Percentiles rank a stretch among this genome's conserved stretches.
phyloP scores from a whole-genome alignment of 805 yeast genomes.

The Metschnikowia hibisci region DNA sequence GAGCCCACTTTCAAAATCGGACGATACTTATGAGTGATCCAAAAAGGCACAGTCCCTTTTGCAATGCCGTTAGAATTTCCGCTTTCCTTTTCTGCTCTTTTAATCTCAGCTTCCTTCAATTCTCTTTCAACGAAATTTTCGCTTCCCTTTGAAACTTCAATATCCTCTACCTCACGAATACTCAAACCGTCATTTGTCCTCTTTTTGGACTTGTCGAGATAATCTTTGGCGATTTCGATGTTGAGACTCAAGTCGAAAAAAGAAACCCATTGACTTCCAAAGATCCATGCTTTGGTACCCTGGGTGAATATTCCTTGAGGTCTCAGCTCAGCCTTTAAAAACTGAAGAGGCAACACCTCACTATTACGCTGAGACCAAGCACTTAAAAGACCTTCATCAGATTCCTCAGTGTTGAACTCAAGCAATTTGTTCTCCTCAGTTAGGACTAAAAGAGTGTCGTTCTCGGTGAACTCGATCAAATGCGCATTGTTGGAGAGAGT shows the following conservation, averaged over 20 bases:
- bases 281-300: conserved; percentile 65
- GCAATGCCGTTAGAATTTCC: conserved; percentile 20
- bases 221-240: conserved; percentile 42
- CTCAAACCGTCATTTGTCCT: conserved; percentile 42
- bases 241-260: conserved; percentile 63
- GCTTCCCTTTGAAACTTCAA: conserved; percentile 11
- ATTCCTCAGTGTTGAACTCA: conserved; percentile 46
- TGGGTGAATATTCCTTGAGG: conserved; percentile 69
- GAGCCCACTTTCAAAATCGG: conserved; percentile 62
- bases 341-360: conserved; percentile 67
- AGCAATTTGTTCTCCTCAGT: conserved; percentile 71
- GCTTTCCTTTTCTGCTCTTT: conserved; percentile 30
- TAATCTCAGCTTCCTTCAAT: conserved; percentile 10
- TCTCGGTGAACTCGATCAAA: conserved; percentile 51
- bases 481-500: conserved; percentile 59
- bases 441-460: conserved; percentile 54
- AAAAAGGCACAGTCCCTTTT: conserved; percentile 46
- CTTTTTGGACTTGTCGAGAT: conserved; percentile 30
- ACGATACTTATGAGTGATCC: conserved; percentile 72
- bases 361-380: conserved; percentile 78
- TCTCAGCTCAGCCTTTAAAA: conserved; percentile 53
- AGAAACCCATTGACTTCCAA: conserved; percentile 80
- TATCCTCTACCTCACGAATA: conserved; percentile 25
- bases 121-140: conserved; percentile 11
- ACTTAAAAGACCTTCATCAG: conserved; percentile 43